Conservation (phyloP, 441 rosid species). For the Aquilaria agallochum region DNA sequence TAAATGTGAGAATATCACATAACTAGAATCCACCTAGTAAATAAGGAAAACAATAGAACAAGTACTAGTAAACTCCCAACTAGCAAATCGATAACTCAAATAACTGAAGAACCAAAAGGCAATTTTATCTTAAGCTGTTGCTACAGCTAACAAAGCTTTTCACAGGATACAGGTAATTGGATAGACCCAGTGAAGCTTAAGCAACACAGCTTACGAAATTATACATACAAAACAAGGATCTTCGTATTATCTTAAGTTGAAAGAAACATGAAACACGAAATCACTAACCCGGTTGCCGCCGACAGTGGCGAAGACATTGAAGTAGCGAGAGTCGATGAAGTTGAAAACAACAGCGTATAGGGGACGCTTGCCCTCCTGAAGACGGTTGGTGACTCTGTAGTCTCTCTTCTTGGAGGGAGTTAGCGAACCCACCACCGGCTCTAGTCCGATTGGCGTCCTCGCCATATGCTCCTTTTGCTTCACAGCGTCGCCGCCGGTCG, state of each 20-base stretch:
- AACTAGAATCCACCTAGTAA: no score
- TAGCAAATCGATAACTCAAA: no score
- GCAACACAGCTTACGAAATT: background rate
- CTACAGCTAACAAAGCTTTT: no score
- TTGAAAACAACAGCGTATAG: slow-evolving; percentile 19
- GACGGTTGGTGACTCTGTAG: slow-evolving; percentile 84
- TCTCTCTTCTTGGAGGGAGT: slow-evolving; percentile 66
- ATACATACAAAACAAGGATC: slow-evolving; percentile 3
- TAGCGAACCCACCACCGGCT: slow-evolving; percentile 79
- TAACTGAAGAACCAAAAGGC: no score
- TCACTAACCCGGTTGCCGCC: slow-evolving; percentile 83
- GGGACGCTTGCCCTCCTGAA: slow-evolving; percentile 87
- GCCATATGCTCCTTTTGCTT: slow-evolving; percentile 34
- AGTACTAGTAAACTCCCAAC: no score
- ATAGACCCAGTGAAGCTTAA: no score
- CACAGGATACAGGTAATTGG: no score
- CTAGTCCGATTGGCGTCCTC: slow-evolving; percentile 68
- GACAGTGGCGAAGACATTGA: slow-evolving; percentile 85
- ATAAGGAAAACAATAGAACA: no score
- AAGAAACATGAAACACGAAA: slow-evolving; percentile 5
- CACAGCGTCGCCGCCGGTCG: no score
- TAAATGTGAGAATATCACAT: no score
- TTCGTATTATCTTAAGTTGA: background rate
- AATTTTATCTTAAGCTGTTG: no score
- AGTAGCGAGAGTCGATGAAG: slow-evolving; percentile 54